Evolutionary conservation across 75 land plant genomes (phyloP), one percentile per base, ranked within the genome.

Genomic region (Picea glauca): DNA sequence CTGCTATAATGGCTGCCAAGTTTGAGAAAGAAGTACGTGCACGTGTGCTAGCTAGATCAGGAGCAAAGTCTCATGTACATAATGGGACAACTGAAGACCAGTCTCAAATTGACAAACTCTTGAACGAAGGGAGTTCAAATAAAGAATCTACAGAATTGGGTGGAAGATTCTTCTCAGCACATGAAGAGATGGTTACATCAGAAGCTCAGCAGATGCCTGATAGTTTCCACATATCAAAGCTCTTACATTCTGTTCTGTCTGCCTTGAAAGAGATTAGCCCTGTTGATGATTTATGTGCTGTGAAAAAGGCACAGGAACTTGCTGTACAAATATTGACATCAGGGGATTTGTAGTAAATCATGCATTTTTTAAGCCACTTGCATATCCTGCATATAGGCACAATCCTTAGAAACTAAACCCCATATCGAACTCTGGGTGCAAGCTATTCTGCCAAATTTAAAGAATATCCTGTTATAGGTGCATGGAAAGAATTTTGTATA

Each of bases 1-100:
- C 95, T 70, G 88, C 84, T 60, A 56, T 83, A 23, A 91, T 94
- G 98, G 97, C 98, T 83, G 88, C 87, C 63, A 88, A 78, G 80
- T 80, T 95, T 73, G 98, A 95, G 81, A 80, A 78, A 38, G 84
- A 78, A 64, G 86, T 87, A 54, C 76, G 68, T 65, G 77, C 64
- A 63, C 82, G 84, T 18, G 15, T 62, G 3, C 54, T 70, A n/a
- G 74, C 56, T 70, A 43, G 74, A 70, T 70, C 74, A 43, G 77
- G n/a, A 76, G 72, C 77, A 33, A 23, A 7, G 4, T 40, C 72
- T 12, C 31, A 21, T 14, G 3, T 76, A 76, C 35, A 18, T 43
- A 43, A n/a, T 43, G 74, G 23, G 35, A 70, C 23, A 8, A 46
- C 21, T 1, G 21, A 20, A 46, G 54, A 70, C 26, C 74, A 43